Evolutionary conservation across 805 yeast species (phyloP), one percentile per base, ranked within the genome.

Genomic region (Teunomyces aglyptinius): DNA sequence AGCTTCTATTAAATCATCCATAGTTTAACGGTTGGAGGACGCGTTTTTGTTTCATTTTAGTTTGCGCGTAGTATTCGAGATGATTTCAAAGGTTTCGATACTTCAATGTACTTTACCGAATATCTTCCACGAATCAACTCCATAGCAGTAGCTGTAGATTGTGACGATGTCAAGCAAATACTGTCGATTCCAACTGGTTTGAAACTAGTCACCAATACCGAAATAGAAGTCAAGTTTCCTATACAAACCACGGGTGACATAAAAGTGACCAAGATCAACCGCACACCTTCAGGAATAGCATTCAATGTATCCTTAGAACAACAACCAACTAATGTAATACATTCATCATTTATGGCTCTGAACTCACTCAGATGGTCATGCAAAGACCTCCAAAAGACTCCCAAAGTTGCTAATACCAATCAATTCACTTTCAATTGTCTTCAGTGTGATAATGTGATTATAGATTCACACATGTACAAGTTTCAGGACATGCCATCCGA

Each of bases 401-500:
- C 71, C 3, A 29, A 18, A 16, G 44, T 38, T 33, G 38, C 45
- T 12, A 52, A 48, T 24, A 53, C 48, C 24, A 57, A 63, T 35
- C 34, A 47, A 7, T 76, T 70, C 51, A 38, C 41, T 4, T 71
- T 65, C 38, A 49, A 24, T 11, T 80, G 76, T 49, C 16, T 19
- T 0, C 2, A 48, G 0, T 78, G 83, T 49, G 48, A 50, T 1
- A 1, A n/a, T 0, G 31, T 18, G 0, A 16, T 76, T 1, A 47
- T 75, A 1, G 59, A 64, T 43, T 69, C 78, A 0, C n/a, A 35
- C 0, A 41, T 60, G 0, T 59, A 72, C 13, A 63, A 59, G 11
- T 65, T 81, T 38, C 58, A 66, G 44, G 87, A 87, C 32, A 79
- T 92, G 83, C 99, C 99, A 0, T 86, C 96, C 1, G 97, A 90